Percentiles rank a stretch among this genome's conserved stretches.
Conservation (phyloP, 2,329 filamentous ascomycete species). For the Myriosclerotinia duriaeana region DNA sequence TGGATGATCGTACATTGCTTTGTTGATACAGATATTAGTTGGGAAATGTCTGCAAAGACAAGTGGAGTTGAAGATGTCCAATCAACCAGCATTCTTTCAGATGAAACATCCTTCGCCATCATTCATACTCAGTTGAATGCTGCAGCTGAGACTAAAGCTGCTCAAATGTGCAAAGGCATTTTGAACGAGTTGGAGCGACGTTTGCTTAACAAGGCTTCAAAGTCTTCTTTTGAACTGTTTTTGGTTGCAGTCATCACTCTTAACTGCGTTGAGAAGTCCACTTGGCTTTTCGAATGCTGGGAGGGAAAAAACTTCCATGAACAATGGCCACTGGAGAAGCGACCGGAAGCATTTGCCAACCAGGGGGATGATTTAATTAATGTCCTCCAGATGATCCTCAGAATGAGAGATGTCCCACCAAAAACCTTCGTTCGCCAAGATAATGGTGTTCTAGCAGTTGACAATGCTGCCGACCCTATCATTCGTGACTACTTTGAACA, state of each 20-base stretch:
- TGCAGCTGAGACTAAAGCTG: constrained; percentile 63
- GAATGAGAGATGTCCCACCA: constrained; percentile 60
- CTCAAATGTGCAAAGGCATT: constrained; percentile 56
- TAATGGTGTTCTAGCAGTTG: constrained; percentile 46
- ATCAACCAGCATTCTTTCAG: constrained; percentile 27
- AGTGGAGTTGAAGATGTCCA: constrained; percentile 29
- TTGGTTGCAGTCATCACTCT: constrained; percentile 62
- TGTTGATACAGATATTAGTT: constrained; percentile 62
- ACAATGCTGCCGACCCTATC: constrained; percentile 41
- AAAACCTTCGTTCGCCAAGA: constrained; percentile 47
- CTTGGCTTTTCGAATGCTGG: constrained; percentile 68
- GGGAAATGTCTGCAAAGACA: constrained; percentile 45
- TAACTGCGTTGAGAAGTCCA: constrained; percentile 66
- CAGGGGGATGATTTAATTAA: constrained; percentile 60
- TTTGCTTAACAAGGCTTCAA: constrained; percentile 57
- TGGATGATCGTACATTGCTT: constrained; percentile 41
- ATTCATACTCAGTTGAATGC: constrained; percentile 65
- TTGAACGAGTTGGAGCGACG: constrained; percentile 61
- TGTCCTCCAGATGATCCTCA: constrained; percentile 59
- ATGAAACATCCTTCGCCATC: constrained; percentile 50
- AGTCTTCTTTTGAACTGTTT: constrained; percentile 56
- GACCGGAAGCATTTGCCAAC: constrained; percentile 56
- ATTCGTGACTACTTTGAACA: constrained; percentile 55
- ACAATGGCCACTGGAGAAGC: constrained; percentile 61
- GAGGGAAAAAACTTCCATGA: constrained; percentile 54